phyloP scores from a whole-genome alignment of 805 yeast genomes.

The Suhomyces pyralidae region DNA sequence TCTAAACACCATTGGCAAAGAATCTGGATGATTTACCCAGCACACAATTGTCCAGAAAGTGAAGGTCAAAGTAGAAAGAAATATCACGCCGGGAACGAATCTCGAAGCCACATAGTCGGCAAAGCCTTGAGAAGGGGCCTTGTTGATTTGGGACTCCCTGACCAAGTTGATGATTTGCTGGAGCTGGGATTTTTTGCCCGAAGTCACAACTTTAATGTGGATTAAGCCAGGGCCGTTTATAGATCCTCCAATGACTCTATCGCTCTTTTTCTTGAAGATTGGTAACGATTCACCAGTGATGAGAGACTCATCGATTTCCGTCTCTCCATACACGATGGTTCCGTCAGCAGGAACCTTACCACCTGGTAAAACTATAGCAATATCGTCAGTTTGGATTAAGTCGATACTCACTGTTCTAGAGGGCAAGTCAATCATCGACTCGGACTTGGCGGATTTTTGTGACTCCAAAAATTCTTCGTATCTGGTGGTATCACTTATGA shows the following conservation, averaged over 20 bases:
- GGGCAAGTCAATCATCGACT: slow-evolving; percentile 23
- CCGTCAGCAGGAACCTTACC: slow-evolving; percentile 93
- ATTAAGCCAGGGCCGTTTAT: slow-evolving; percentile 76
- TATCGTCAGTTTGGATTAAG: slow-evolving; percentile 71
- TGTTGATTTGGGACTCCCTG: slow-evolving; percentile 81
- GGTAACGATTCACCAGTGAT: slow-evolving; percentile 91
- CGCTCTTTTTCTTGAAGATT: slow-evolving; percentile 59
- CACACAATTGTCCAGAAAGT: slow-evolving; percentile 36
- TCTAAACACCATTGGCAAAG: slow-evolving; percentile 48
- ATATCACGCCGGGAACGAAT: slow-evolving; percentile 76
- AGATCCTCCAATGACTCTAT: slow-evolving; percentile 82
- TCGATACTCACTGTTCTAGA: slow-evolving; percentile 65
- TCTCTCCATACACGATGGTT: slow-evolving; percentile 64
- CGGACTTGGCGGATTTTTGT: slow-evolving; percentile 7
- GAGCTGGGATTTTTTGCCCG: slow-evolving; percentile 83
- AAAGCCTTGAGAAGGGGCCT: slow-evolving; percentile 86
- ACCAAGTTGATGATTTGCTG: slow-evolving; percentile 85
- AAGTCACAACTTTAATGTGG: slow-evolving; percentile 60
- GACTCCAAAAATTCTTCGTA: slow-evolving; percentile 17
- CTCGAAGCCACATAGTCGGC: slow-evolving; percentile 83
- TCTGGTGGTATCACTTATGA: slow-evolving; percentile 45
- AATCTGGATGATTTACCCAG: slow-evolving; percentile 15
- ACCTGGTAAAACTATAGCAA: slow-evolving; percentile 79
- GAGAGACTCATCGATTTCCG: slow-evolving; percentile 85
- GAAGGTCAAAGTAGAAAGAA: slow-evolving; percentile 64